Evolutionary conservation across 2,329 filamentous ascomycete genomes (phyloP).

Genomic region (Trichoderma guizhouense): DNA sequence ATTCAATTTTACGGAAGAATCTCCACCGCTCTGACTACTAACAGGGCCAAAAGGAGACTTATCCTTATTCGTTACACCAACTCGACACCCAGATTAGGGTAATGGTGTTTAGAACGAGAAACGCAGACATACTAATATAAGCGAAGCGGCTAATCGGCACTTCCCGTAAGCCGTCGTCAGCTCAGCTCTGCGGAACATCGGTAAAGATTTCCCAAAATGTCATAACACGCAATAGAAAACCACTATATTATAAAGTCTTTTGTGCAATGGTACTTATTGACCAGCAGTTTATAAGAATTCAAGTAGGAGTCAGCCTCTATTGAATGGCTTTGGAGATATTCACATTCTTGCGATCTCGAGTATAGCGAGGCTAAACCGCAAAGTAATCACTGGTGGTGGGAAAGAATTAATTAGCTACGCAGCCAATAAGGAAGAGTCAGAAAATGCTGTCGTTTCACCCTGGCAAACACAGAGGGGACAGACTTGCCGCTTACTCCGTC

Average conservation of each 20-base stretch:
- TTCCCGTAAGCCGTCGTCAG: neutral
- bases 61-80: neutral
- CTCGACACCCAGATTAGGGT: neutral
- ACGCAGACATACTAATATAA: neutral
- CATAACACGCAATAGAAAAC: neutral
- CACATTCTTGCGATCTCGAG: rapidly evolving
- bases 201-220: neutral
- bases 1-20: neutral
- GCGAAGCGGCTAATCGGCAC: neutral
- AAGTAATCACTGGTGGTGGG: neutral
- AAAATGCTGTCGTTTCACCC: neutral
- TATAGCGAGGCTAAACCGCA: neutral
- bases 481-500: neutral
- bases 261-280: too few relatives aligned
- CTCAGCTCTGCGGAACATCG: neutral
- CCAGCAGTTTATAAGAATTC: neutral
- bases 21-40: neutral
- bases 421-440: neutral
- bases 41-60: neutral
- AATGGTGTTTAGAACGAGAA: neutral
- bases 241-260: neutral
- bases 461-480: neutral
- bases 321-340: neutral
- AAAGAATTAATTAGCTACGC: neutral
- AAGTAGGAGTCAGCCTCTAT: neutral